These are phyloP conservation scores for Rhizodiscina lignyota DNA, from an alignment of 495 filamentous ascomycete species.

Conservation along the genomic window DNA sequence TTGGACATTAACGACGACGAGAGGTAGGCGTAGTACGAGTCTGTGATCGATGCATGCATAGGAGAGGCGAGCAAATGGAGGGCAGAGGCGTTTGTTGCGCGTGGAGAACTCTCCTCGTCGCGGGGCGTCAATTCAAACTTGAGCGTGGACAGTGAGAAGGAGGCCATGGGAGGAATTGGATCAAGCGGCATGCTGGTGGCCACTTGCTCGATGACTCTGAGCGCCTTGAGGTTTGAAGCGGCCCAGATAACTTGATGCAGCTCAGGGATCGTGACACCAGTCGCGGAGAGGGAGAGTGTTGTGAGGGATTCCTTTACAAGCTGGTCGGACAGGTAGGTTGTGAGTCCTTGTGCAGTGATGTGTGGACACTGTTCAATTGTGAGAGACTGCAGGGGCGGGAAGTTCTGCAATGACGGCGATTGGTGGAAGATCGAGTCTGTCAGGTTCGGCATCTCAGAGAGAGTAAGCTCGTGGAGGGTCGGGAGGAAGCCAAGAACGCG, in stretches of 20 bases:
- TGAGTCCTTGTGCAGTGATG: slow-evolving; percentile 54
- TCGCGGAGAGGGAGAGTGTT: slow-evolving; percentile 45
- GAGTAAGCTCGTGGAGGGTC: slow-evolving; percentile 50
- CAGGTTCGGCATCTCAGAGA: slow-evolving; percentile 50
- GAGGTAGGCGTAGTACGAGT: slow-evolving; percentile 77
- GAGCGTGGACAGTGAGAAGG: slow-evolving; percentile 46
- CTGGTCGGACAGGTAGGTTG: slow-evolving; percentile 38
- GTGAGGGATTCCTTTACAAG: slow-evolving; percentile 33
- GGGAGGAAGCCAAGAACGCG: slow-evolving; percentile 50
- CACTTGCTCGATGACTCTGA: slow-evolving; percentile 52
- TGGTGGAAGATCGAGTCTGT: slow-evolving; percentile 56
- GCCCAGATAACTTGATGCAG: slow-evolving; percentile 47
- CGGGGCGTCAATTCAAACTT: slow-evolving; percentile 69
- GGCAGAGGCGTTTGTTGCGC: too few relatives aligned
- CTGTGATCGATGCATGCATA: slow-evolving; percentile 12
- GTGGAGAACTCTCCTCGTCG: slow-evolving; percentile 17
- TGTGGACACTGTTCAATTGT: slow-evolving; percentile 48
- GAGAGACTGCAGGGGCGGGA: slow-evolving; percentile 55
- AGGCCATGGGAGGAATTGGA: slow-evolving; percentile 45
- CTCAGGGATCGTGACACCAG: slow-evolving; percentile 44
- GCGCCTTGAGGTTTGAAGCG: slow-evolving; percentile 42
- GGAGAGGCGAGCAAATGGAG: too few relatives aligned
- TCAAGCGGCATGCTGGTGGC: slow-evolving; percentile 45
- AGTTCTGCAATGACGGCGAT: slow-evolving; percentile 41
- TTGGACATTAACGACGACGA: slow-evolving; percentile 60